Conservation (phyloP, 1,284 basidiomycete genomes). For the Fomitopsis pinicola region DNA sequence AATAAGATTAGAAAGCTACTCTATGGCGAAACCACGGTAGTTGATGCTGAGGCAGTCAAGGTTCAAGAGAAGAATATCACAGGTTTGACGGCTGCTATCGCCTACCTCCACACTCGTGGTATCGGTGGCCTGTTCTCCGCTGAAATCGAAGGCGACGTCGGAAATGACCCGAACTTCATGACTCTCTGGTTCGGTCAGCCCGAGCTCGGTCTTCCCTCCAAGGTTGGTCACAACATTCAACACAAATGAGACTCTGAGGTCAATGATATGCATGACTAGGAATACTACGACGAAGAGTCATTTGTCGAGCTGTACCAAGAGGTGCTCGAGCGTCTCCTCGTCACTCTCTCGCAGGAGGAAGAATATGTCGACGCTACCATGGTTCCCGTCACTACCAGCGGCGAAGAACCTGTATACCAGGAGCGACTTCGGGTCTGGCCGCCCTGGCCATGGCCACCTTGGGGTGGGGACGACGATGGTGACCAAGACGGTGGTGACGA, state of each 20-base stretch:
- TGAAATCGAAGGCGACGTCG: slow-evolving; percentile 84
- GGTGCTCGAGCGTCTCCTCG: slow-evolving; percentile 67
- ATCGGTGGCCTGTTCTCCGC: slow-evolving; percentile 78
- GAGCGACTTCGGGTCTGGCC: slow-evolving; percentile 65
- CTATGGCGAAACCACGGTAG: slow-evolving; percentile 43
- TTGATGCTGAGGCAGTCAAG: slow-evolving; percentile 18
- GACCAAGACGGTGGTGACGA: slow-evolving; percentile 31
- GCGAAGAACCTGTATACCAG: slow-evolving; percentile 41
- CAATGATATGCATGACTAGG: slow-evolving; percentile 37
- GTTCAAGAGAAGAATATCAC: slow-evolving; percentile 25
- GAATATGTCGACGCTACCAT: slow-evolving; percentile 18
- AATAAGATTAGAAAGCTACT: slow-evolving; percentile 54
- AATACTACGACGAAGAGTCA: slow-evolving; percentile 85
- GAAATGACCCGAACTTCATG: slow-evolving; percentile 86
- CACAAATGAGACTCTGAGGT: neutral
- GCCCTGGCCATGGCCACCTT: slow-evolving; percentile 86
- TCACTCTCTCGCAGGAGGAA: slow-evolving; percentile 54
- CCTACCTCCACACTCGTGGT: slow-evolving; percentile 85
- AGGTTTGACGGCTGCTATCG: slow-evolving; percentile 75
- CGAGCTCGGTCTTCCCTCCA: slow-evolving; percentile 82
- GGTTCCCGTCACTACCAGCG: neutral
- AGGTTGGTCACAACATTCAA: slow-evolving; percentile 39
- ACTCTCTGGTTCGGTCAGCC: slow-evolving; percentile 85
- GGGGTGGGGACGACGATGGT: slow-evolving; percentile 56
- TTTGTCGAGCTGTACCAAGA: slow-evolving; percentile 69